phyloP scores from a whole-genome alignment of 352 stramenopile species.

The Globisporangium polare region DNA sequence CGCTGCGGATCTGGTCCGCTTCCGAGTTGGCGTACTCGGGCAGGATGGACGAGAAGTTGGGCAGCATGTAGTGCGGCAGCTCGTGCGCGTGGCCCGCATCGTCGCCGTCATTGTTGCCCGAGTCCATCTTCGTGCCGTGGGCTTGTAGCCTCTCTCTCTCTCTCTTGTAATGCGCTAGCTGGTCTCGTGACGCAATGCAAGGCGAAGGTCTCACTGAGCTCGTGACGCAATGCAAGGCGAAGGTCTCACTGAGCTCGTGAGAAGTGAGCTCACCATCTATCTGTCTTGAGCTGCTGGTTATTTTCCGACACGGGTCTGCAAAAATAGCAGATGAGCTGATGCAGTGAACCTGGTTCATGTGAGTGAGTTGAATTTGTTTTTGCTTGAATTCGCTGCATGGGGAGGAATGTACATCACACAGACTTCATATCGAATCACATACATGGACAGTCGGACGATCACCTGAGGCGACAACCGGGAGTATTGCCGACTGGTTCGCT shows the following conservation, averaged over 20 bases:
- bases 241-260: background rate
- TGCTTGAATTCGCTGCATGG: constrained; percentile 6
- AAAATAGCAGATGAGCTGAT: background rate
- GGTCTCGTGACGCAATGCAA: background rate
- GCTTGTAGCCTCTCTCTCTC: background rate
- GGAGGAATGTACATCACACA: background rate
- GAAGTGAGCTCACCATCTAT: too few relatives aligned
- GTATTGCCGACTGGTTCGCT: background rate
- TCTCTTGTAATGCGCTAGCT: background rate
- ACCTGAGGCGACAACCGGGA: background rate
- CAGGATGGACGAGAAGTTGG: constrained; percentile 79
- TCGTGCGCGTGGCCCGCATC: background rate
- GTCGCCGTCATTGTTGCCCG: constrained; percentile 10
- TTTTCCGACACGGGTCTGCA: background rate
- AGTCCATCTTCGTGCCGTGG: constrained; percentile 9
- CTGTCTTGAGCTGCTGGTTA: background rate
- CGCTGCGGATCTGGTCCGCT: constrained; percentile 69
- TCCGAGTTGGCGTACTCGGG: constrained; percentile 80
- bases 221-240: background rate
- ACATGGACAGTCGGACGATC: constrained; percentile 1
- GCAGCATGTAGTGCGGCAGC: constrained; percentile 75
- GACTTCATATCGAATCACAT: constrained; percentile 8
- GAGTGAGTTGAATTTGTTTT: background rate
- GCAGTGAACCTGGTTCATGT: background rate
- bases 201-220: background rate